Conservation (phyloP, 192 early-diverging fungal genomes). For the Coemansia sp. region DNA sequence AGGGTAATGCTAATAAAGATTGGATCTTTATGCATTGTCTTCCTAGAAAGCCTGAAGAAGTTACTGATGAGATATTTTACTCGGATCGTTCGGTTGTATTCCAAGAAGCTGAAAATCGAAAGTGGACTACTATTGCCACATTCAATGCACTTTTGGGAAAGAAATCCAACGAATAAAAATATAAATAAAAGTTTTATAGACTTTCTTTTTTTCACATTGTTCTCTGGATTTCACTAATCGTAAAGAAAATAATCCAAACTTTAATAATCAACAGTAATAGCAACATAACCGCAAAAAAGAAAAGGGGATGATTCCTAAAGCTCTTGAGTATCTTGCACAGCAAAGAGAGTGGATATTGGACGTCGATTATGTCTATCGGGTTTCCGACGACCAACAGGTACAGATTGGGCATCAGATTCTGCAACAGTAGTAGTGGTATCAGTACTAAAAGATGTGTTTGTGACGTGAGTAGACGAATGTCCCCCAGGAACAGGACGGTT, state of each 20-base stretch:
- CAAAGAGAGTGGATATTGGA: slow-evolving; percentile 37
- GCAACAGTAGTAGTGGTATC: neutral
- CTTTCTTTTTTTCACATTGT: too few relatives aligned
- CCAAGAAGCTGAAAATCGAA: slow-evolving; percentile 98
- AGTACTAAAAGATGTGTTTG: neutral
- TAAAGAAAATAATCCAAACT: too few relatives aligned
- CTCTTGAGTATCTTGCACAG: neutral
- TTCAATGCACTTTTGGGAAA: slow-evolving; percentile 62
- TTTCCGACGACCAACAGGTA: slow-evolving; percentile 12
- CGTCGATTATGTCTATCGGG: slow-evolving; percentile 24
- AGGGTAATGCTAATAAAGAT: slow-evolving; percentile 74
- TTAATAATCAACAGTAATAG: too few relatives aligned
- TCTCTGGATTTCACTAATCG: too few relatives aligned
- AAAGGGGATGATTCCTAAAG: neutral
- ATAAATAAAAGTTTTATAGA: too few relatives aligned
- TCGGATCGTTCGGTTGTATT: slow-evolving; percentile 89
- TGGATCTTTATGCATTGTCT: slow-evolving; percentile 99
- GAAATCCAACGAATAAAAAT: neutral
- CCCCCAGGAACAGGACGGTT: too few relatives aligned
- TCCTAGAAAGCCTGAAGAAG: slow-evolving; percentile 95
- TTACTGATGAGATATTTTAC: slow-evolving; percentile 96
- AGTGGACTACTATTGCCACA: slow-evolving; percentile 94
- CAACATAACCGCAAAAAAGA: too few relatives aligned
- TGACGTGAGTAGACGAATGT: slow-evolving; percentile 5
- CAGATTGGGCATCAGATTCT: neutral